These are phyloP conservation scores for Saposhnikovia divaricata DNA, from an alignment of 129 eudicot species.

Conservation along the genomic window DNA sequence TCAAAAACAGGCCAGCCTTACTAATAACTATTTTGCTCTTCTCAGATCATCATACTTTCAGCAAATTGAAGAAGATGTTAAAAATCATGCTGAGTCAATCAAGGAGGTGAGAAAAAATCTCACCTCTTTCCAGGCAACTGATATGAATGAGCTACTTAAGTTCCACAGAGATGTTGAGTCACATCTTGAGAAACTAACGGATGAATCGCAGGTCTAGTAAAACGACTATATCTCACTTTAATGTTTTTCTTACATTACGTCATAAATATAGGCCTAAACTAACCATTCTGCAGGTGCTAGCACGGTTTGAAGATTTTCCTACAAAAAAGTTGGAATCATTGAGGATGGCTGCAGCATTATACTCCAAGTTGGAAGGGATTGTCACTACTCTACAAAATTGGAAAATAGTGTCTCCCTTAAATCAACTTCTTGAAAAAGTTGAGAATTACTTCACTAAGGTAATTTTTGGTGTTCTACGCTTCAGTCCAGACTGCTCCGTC, in stretches of 20 bases:
- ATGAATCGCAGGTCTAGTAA: slow-evolving; percentile 64
- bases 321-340: slow-evolving; percentile 53
- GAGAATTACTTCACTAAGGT: slow-evolving; percentile 66
- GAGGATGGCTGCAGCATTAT: slow-evolving; percentile 61
- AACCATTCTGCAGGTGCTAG: slow-evolving; percentile 30
- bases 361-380: slow-evolving; percentile 38
- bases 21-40: background rate
- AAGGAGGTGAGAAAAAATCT: slow-evolving; percentile 52
- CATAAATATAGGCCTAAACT: background rate
- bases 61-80: slow-evolving; percentile 89
- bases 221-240: slow-evolving; percentile 9
- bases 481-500: background rate
- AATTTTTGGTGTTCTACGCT: background rate
- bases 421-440: slow-evolving; percentile 43
- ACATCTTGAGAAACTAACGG: slow-evolving; percentile 72
- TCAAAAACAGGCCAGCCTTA: background rate
- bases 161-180: slow-evolving; percentile 68
- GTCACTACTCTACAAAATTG: slow-evolving; percentile 36
- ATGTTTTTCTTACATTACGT: background rate
- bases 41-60: slow-evolving; percentile 75
- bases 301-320: slow-evolving; percentile 60
- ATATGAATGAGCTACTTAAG: slow-evolving; percentile 63
- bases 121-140: slow-evolving; percentile 54
- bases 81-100: slow-evolving; percentile 43
- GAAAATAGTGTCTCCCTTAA: slow-evolving; percentile 46